phyloP scores from a whole-genome alignment of 352 stramenopile genomes.

The Pythium phragmitis region DNA sequence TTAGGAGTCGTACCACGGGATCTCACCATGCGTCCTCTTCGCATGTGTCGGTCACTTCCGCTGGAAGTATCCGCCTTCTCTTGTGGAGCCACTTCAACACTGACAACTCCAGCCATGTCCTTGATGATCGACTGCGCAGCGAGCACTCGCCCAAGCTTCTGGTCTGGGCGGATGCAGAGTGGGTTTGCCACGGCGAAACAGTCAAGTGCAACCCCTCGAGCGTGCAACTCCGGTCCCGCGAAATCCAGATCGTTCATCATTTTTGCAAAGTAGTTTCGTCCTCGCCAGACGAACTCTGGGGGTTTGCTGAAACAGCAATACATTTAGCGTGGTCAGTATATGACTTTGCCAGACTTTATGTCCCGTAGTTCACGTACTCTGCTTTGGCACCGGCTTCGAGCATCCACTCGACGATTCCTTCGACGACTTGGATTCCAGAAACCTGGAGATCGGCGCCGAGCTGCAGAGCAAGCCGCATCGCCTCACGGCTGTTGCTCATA shows the following conservation, averaged over 20 bases:
- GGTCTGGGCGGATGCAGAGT: conserved; percentile 63
- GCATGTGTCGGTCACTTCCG: background rate
- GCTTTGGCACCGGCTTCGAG: conserved; percentile 63
- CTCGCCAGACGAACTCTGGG: conserved; percentile 68
- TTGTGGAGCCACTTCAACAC: background rate
- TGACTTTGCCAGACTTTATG: background rate
- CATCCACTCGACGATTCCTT: conserved; percentile 82
- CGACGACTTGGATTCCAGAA: conserved; percentile 67
- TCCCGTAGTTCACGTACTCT: conserved; percentile 42
- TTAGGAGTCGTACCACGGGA: background rate
- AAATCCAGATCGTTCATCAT: conserved; percentile 75
- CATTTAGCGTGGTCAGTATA: background rate
- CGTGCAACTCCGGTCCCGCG: conserved; percentile 47
- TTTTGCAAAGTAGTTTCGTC: conserved; percentile 75
- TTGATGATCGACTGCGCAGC: conserved; percentile 71
- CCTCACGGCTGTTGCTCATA: conserved; percentile 71
- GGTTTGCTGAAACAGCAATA: conserved; percentile 36
- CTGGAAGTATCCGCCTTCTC: background rate
- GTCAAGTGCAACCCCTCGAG: conserved; percentile 50
- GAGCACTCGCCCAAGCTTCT: conserved; percentile 67
- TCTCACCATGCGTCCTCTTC: background rate
- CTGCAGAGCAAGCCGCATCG: conserved; percentile 68
- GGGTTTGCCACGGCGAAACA: conserved; percentile 58
- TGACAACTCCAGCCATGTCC: conserved; percentile 59
- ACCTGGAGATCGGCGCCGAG: conserved; percentile 63